Percentiles rank a stretch among this genome's conserved stretches.
phyloP scores from a whole-genome alignment of 225 moss, liverwort and hornwort genomes.

The Takakia lepidozioides region DNA sequence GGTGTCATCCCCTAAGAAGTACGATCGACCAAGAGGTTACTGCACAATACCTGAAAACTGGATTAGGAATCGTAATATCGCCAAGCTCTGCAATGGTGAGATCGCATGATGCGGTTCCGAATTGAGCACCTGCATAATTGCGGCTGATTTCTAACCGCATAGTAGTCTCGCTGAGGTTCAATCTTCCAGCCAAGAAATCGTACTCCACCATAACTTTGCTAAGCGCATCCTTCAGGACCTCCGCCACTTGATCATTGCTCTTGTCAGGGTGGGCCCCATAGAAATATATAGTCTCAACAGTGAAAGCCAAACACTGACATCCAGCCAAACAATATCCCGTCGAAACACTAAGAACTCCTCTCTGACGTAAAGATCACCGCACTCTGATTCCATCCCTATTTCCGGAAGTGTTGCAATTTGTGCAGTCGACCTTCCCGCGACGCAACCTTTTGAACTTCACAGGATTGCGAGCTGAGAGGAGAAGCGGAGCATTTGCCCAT shows the following conservation, averaged over 20 bases:
- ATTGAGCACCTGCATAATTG: slow-evolving; percentile 63
- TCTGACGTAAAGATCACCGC: too few species aligned
- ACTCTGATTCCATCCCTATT: too few species aligned
- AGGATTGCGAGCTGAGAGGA: too few species aligned
- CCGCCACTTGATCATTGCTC: slow-evolving; percentile 26
- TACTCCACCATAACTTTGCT: slow-evolving; percentile 30
- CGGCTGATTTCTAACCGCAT: slow-evolving; percentile 69
- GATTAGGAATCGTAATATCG: slow-evolving; percentile 63
- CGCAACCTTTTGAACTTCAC: too few species aligned
- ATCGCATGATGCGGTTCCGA: slow-evolving; percentile 44
- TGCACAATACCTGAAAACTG: slow-evolving; percentile 26
- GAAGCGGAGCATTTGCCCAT: too few species aligned
- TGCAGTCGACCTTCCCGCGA: too few species aligned
- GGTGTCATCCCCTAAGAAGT: neutral
- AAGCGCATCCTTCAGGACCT: slow-evolving; percentile 26
- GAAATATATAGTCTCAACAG: slow-evolving; percentile 55
- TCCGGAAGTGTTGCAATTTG: too few species aligned
- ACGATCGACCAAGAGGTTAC: neutral
- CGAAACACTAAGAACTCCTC: too few species aligned
- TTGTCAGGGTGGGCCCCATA: slow-evolving; percentile 34
- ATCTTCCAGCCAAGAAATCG: slow-evolving; percentile 47
- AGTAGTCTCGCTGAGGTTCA: slow-evolving; percentile 30
- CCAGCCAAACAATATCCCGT: too few species aligned
- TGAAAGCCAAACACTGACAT: slow-evolving; percentile 47
- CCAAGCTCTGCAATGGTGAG: slow-evolving; percentile 64